Base-by-base conservation (phyloP, 129 eudicot species). In the Chrysanthemum lavandulifolium region DNA sequence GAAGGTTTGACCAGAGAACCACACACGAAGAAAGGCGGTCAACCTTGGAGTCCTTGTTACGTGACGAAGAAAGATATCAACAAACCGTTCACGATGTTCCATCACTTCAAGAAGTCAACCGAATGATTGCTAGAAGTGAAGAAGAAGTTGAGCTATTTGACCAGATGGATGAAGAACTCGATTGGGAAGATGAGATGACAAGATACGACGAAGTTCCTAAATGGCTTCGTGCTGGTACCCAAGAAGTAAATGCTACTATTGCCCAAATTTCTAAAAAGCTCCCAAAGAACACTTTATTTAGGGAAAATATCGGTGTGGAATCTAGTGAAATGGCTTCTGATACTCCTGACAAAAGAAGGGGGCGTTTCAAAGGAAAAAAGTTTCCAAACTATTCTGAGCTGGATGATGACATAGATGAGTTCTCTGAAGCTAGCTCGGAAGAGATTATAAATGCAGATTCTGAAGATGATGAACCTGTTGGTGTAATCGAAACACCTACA, bases 1-100 rank as follows among this genome's bases (percentile, higher is more conserved):
- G 99, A 52, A 86, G 99, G 36, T 94, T 94, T 76, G 99, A 94
- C 80, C 99, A 94, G 77, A 90, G 99, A 83, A 94, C 99, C 0
- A 94, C 99, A 15, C 99, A 94, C 15, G 99, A 94, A 81, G 99
- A 94, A 79, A 73, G 99, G 52, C 87, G 99, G 4, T 65, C 92
- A 76, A 94, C 99, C 14, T 77, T 94, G 60, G 99, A 94, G 66
- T 79, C 96, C 11, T 63, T 94, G 77, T 76, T 94, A 78, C 96
- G 92, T 52, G 99, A 94, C 66, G 99, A 94, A 72, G 99, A 94
- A 23, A 58, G 75, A 29, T 73, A 86, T 70, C 99, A 94, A 76
- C 96, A 90, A 78, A 94, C 93, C 3, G 82, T 94, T n/a, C 99
- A 94, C 65, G 97, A 90, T 65, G 97, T 94, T 27, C 99, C 99